These are phyloP conservation scores for cucumber (Cucumis sativus) DNA, from an alignment of 306 rosid genomes.

Conservation along the genomic window DNA sequence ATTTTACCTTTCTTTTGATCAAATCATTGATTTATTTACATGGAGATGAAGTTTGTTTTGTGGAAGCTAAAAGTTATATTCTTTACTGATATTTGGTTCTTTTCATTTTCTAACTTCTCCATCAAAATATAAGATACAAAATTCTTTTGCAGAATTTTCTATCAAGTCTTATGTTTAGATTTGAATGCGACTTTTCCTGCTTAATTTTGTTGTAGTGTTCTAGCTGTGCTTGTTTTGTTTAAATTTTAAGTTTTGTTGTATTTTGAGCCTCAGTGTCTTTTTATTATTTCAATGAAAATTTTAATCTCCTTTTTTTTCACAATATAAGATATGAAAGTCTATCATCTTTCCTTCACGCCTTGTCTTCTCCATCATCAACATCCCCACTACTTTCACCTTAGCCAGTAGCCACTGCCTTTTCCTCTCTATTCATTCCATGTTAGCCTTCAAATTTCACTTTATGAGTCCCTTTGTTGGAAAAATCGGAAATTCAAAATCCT, in stretches of 20 bases:
- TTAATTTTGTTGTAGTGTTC: no score
- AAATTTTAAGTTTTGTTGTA: no score
- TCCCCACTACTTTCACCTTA: not conserved
- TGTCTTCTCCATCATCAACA: not conserved
- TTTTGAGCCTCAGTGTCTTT: no score
- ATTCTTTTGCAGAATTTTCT: not conserved
- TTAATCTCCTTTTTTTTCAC: not conserved
- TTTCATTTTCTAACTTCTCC: not conserved
- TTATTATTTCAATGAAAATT: no score
- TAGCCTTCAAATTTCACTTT: not conserved
- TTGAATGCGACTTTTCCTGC: no score
- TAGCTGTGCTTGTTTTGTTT: no score
- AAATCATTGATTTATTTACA: not conserved
- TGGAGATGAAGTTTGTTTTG: not conserved
- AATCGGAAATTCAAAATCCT: not conserved
- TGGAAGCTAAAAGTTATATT: not conserved
- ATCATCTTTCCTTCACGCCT: not conserved
- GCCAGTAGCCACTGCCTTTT: not conserved
- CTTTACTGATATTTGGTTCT: not conserved
- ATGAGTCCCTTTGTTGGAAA: not conserved
- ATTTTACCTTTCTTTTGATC: not conserved
- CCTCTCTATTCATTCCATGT: not conserved
- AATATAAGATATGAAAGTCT: not conserved
- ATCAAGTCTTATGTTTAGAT: no score
- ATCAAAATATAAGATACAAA: not conserved